Conservation (phyloP, 1,284 basidiomycete genomes). For the Trametes hirsuta region DNA sequence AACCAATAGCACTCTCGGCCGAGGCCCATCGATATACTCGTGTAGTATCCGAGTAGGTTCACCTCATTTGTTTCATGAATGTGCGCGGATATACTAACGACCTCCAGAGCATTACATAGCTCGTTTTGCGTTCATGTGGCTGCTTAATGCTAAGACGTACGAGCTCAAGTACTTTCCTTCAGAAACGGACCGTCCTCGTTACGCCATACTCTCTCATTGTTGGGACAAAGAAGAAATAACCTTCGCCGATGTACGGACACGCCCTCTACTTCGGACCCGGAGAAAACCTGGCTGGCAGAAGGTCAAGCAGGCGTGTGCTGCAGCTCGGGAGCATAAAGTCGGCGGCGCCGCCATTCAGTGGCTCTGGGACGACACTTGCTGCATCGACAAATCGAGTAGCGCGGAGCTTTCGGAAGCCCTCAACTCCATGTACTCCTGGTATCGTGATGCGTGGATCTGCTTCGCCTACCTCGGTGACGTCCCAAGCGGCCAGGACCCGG, state of each 20-base stretch:
- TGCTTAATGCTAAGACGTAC: neutral
- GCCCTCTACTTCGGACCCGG: neutral
- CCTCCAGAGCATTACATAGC: too few species aligned
- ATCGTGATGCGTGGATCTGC: slow-evolving; percentile 3
- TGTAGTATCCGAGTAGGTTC: too few species aligned
- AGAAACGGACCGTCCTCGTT: neutral
- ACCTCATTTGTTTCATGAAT: too few species aligned
- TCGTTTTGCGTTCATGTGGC: neutral
- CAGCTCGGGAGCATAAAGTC: neutral
- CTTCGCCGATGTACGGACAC: neutral
- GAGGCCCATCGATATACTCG: too few species aligned
- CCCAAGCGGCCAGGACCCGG: neutral
- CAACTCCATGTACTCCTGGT: slow-evolving; percentile 20
- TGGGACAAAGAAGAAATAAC: slow-evolving; percentile 7
- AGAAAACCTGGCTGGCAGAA: neutral
- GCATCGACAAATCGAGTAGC: slow-evolving; percentile 17
- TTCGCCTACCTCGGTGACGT: slow-evolving; percentile 11
- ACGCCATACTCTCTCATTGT: slow-evolving; percentile 11
- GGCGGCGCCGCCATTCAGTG: neutral
- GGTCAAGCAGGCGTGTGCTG: neutral
- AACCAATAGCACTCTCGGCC: too few species aligned
- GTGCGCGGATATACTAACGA: too few species aligned
- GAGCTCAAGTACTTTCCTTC: neutral
- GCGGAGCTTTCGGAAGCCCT: slow-evolving; percentile 14
- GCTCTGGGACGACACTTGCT: slow-evolving; percentile 18